Evolutionary conservation across 2,329 filamentous ascomycete species (phyloP), one percentile per base, ranked within the genome.

Genomic region (Monilinia fructicola): DNA sequence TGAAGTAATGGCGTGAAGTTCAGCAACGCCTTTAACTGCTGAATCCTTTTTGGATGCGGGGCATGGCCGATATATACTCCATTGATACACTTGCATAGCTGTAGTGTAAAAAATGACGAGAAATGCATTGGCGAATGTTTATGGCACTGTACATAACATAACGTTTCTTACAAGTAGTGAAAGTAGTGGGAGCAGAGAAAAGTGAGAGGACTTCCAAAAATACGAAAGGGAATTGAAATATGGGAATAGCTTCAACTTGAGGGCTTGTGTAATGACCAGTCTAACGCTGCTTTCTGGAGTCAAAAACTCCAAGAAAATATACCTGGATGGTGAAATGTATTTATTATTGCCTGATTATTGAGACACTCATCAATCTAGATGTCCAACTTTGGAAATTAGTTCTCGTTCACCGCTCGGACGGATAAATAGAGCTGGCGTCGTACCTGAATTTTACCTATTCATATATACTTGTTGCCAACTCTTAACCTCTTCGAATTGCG

Each of bases 51-150:
- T 61, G 14, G 44, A 61, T 61, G 58, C 58, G 44, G 44, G 44
- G 28, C 16, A 50, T 18, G 31, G 14, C 4, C 26, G 12, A 1
- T 18, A 4, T 50, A 38, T 38, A 1, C 58, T 60, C 14, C n/a
- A 50, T 60, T 38, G 44, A 26, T 50, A 38, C 21, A 61, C 58
- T 50, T 61, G 58, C 58, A 61, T 61, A 14, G 31, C 44, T 11
- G 44, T 5, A 50, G 38, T 26, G 26, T 40, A 40, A 40, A 50
- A 26, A 18, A 11, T 50, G 44, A 26, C 28, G 31, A 40, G 3
- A 50, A 46, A 23, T 23, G 16, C n/a, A 50, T 60, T 23, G 5
- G n/a, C n/a, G n/a, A 18, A 21, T 12, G 11, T 38, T 14, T 28
- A 21, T 40, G 10, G 14, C 26, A 48, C n/a, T 23, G 23, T n/a